Evolutionary conservation across 179 eudicot genomes (phyloP), one percentile per base, ranked within the genome.

Genomic region (Pouteria campechiana): DNA sequence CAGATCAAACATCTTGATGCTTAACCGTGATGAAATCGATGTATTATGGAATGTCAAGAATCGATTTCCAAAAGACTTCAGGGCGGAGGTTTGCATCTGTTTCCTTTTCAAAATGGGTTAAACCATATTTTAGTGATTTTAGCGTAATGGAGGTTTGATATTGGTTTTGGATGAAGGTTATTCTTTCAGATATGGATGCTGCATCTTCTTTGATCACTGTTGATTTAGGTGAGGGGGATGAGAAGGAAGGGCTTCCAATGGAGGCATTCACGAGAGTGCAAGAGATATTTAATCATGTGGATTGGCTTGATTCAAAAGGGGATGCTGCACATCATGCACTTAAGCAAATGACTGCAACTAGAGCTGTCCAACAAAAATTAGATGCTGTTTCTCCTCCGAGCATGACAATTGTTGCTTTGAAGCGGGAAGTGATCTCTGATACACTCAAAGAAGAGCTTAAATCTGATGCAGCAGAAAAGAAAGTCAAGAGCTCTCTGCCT

Each of bases 101-200:
- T 43, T 41, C 14, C 38, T 35, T 35, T 0, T 22, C 7, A 11
- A 23, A 18, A 15, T 23, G 30, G 0, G 20, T 21, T 31, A 6
- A 13, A 23, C 1, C 14, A 14, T 9, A 2, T n/a, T 6, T 24
- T 22, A 41, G 14, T 17, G 16, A 2, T 48, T 28, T 25, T n/a
- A n/a, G n/a, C n/a, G 17, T 29, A 33, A 38, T 18, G 22, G 17
- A 21, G 24, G 12, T 21, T n/a, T 28, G 6, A 25, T 11, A 32
- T 38, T 38, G 30, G 17, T 61, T 30, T 17, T 57, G 36, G 40
- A 23, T 60, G 65, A 62, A 87, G 96, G 72, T 79, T 45, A 66
- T 83, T 50, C 77, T 87, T 57, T 83, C 92, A 24, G 96, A 83
- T 46, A 73, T 75, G 76, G 82, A 83, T 47, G 57, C 81, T 5